Evolutionary conservation across 176 grass and related monocot genomes (phyloP), one percentile per base, ranked within the genome.

Genomic region (Oryza meyeriana): DNA sequence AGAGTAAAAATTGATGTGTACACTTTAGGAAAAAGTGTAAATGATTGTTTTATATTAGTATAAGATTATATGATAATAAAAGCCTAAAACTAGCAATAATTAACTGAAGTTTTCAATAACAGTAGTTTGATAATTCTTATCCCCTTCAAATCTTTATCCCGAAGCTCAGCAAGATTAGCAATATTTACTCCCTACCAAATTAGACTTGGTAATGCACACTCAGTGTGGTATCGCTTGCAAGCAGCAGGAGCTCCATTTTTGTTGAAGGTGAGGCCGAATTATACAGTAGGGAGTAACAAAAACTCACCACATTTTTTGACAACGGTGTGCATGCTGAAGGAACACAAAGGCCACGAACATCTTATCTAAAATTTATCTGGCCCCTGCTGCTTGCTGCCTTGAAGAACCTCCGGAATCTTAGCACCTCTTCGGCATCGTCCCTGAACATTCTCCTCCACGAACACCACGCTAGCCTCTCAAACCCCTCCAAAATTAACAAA

Each of bases 331-430:
- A 52, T 14, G 31, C 7, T n/a, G 2, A 11, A 79, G 63, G 68
- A 67, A 28, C 62, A 41, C 36, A 79, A 86, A 90, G 67, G n/a
- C 88, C 83, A 90, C 61, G 0, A 62, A 83, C 55, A 86, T 87
- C 20, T 89, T 96, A 93, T 96, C 94, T 95, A 89, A 89, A 88
- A 87, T 64, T 91, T 80, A 76, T 87, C 79, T 79, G 90, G 90
- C 41, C 18, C 11, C n/a, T 59, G 22, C n/a, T 59, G n/a, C n/a
- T 59, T 25, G 52, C 73, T 85, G 74, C 40, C 57, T 72, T 69
- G 75, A 81, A 64, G 61, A 63, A 69, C 39, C 38, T 2, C 50
- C 71, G 83, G 79, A 90, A 82, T 89, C 79, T 79, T 47, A 79
- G 83, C 85, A 90, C 82, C 81, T 74, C 81, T 88, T 79, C 17